Evolutionary conservation across 352 stramenopile genomes (phyloP), one percentile per base, ranked within the genome.

Genomic region (Blastocystis sp.): DNA sequence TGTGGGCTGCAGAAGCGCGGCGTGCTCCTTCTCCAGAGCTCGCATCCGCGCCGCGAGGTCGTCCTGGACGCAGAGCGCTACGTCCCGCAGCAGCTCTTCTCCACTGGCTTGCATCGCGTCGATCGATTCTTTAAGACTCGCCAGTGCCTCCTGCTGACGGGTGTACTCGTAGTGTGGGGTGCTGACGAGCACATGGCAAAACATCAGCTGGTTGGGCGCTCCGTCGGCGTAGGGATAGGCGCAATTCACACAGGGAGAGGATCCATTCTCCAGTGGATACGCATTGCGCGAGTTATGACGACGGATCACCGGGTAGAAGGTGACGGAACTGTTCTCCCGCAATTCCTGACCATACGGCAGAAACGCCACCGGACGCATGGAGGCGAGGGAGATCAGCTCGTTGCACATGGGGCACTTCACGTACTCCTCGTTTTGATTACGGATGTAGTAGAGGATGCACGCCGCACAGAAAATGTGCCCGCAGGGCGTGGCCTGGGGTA

Each of bases 401-500:
- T 14, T 23, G n/a, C 69, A 79, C 69, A 79, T 79, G 9, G 69
- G 69, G 62, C 69, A 79, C 23, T 79, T 79, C 5, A 23, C 23
- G 28, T 53, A 79, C 21, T 79, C 69, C 34, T 43, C 23, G 11
- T 79, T 28, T 61, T 79, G 69, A 23, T 79, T 40, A 61, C 40
- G 69, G 19, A 79, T 17, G 62, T 79, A 61, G 52, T 64, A 79
- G 41, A 79, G 34, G 45, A 79, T 79, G 69, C 69, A 79, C 9
- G 28, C 19, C 11, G 43, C 21, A 23, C 69, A 79, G 41, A 79
- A 79, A 41, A 79, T 79, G 23, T 79, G 69, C 34, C 69, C 69
- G 43, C 69, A 79, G 9, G 21, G 21, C 53, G 69, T 61, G 10
- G 69, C 69, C 14, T 45, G 43, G 14, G 69, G 69, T 17, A 79